These are phyloP conservation scores for Diaporthe humulicola DNA, from an alignment of 2,329 filamentous ascomycete genomes.

Conservation along the genomic window DNA sequence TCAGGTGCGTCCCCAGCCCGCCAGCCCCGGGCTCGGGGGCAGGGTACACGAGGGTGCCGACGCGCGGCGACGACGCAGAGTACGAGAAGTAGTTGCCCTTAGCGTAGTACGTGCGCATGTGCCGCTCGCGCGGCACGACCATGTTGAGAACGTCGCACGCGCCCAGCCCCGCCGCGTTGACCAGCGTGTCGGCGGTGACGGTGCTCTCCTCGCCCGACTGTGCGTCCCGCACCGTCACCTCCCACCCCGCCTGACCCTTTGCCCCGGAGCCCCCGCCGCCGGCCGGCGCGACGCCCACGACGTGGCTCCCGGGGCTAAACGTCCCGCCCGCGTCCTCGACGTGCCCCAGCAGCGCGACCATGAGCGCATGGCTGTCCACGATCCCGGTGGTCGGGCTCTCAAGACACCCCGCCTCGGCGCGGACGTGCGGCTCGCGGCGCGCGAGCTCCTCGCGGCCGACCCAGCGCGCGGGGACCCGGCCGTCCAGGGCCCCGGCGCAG, in stretches of 20 bases:
- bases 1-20: conserved; percentile 93
- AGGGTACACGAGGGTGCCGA: conserved; percentile 86
- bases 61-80: conserved; percentile 70
- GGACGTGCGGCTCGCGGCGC: conserved; percentile 79
- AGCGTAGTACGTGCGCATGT: conserved; percentile 79
- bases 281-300: conserved; percentile 70
- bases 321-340: conserved; percentile 85
- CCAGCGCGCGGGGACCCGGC: conserved; percentile 79
- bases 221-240: conserved; percentile 67
- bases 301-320: conserved; percentile 76
- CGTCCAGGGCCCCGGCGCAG: conserved; percentile 52
- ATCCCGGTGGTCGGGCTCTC: conserved; percentile 91
- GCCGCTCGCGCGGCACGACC: conserved; percentile 72
- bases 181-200: conserved; percentile 80
- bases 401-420: conserved; percentile 79
- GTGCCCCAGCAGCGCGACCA: conserved; percentile 82
- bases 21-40: conserved; percentile 85
- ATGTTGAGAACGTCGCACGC: conserved; percentile 86
- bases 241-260: conserved; percentile 75
- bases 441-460: conserved; percentile 73
- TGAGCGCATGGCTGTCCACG: conserved; percentile 86
- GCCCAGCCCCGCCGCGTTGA: conserved; percentile 89
- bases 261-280: conserved; percentile 48
- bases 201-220: conserved; percentile 61
- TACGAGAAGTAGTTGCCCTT: conserved; percentile 98